phyloP scores from a whole-genome alignment of 1,284 basidiomycete species.

The Tilletia horrida region DNA sequence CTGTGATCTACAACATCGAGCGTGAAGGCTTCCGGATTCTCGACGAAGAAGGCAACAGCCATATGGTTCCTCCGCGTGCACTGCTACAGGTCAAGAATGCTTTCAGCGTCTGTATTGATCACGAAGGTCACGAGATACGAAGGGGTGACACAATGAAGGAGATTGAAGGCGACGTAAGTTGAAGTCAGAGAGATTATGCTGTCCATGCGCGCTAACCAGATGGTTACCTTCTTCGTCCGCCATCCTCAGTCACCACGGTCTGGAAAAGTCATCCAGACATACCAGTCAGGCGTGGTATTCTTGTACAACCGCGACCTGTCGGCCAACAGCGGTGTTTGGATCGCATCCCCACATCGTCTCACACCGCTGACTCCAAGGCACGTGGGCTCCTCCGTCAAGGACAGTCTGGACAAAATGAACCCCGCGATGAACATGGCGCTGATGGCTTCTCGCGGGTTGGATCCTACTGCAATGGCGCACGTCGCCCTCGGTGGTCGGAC shows the following conservation, averaged over 20 bases:
- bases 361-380: constrained; percentile 69
- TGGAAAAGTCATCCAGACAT: constrained; percentile 88
- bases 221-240: constrained; percentile 21
- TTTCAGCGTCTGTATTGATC: constrained; percentile 63
- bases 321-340: constrained; percentile 92
- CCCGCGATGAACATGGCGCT: constrained; percentile 63
- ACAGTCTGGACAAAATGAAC: constrained; percentile 59
- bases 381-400: constrained; percentile 63
- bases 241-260: constrained; percentile 64
- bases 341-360: constrained; percentile 62
- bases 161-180: constrained; percentile 74
- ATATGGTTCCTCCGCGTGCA: constrained; percentile 7
- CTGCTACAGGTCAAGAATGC: constrained; percentile 5
- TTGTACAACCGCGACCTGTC: constrained; percentile 83
- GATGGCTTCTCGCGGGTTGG: constrained; percentile 18
- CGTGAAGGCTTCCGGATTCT: constrained; percentile 90
- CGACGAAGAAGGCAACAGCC: constrained; percentile 73
- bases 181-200: not conserved
- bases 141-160: constrained; percentile 92
- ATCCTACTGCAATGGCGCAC: not conserved
- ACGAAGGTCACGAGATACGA: constrained; percentile 71
- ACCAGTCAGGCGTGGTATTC: constrained; percentile 91
- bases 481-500: constrained; percentile 26
- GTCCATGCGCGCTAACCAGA: not conserved
- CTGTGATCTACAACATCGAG: constrained; percentile 96